Percentiles rank a stretch among this genome's conserved stretches.
Conservation (phyloP, 345 rosid genomes). For the Leavenworthia alabamica region DNA sequence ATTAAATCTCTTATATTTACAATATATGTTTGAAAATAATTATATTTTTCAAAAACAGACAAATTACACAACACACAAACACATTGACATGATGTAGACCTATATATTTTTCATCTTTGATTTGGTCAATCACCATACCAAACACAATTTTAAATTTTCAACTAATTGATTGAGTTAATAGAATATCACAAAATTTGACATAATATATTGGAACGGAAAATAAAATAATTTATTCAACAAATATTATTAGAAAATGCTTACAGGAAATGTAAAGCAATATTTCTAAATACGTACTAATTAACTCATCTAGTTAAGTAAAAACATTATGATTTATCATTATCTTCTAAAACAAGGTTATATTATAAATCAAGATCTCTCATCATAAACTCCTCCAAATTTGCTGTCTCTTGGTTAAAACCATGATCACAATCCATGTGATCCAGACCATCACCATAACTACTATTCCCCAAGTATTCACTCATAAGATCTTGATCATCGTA, state of each 20-base stretch:
- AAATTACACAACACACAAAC: background rate
- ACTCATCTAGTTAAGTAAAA: background rate
- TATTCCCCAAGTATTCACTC: constrained; percentile 20
- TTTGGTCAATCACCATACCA: background rate
- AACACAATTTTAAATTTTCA: background rate
- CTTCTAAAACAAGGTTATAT: background rate
- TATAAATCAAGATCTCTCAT: constrained; percentile 31
- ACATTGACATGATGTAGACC: background rate
- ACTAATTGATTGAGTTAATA: background rate
- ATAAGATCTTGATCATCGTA: constrained; percentile 11
- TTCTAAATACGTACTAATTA: background rate
- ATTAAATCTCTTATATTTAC: background rate
- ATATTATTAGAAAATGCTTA: constrained; percentile 8
- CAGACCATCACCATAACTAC: constrained; percentile 7
- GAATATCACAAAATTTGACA: background rate
- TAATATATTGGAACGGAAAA: background rate
- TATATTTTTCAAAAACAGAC: background rate
- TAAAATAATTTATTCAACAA: background rate
- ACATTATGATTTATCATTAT: background rate
- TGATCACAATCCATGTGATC: constrained; percentile 26
- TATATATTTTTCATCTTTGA: background rate
- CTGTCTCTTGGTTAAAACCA: constrained; percentile 12
- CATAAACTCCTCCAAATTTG: constrained; percentile 29
- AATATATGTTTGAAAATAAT: background rate
- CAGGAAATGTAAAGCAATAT: constrained; percentile 4